These are phyloP conservation scores for Leccinum truebloodii DNA, from an alignment of 768 basidiomycete genomes.

Conservation along the genomic window DNA sequence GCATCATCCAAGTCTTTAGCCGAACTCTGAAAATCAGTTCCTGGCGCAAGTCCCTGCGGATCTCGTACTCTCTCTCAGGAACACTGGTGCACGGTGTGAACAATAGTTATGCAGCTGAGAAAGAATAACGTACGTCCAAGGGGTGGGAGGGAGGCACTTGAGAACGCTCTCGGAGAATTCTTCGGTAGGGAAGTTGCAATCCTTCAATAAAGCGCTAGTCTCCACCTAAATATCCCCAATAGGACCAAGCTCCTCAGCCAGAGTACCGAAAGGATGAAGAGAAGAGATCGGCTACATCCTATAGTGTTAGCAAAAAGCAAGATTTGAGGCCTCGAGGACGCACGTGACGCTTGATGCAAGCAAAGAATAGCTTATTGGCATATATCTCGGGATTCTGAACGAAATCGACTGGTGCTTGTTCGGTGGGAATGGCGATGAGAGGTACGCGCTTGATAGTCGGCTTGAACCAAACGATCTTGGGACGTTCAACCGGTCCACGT, in stretches of 20 bases:
- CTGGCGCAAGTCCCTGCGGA: conserved; percentile 83
- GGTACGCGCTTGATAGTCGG: conserved; percentile 99
- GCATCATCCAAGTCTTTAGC: conserved; percentile 97
- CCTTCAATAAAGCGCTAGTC: conserved; percentile 94
- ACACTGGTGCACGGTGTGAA: conserved; percentile 48
- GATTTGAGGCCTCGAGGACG: conserved; percentile 33
- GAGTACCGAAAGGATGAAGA: conserved; percentile 96
- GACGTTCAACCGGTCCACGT: conserved; percentile 78
- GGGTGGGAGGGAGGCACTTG: conserved; percentile 76
- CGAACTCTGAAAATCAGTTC: conserved; percentile 80
- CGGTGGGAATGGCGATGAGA: conserved; percentile 97
- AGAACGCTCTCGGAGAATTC: conserved; percentile 94
- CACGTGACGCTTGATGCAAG: conserved; percentile 98
- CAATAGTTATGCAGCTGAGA: neutral
- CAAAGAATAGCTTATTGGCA: conserved; percentile 89
- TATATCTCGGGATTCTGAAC: conserved; percentile 93
- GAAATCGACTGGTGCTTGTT: conserved; percentile 96
- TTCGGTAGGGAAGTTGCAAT: conserved; percentile 98
- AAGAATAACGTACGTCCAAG: conserved; percentile 72
- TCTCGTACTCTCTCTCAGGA: conserved; percentile 85
- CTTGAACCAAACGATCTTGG: conserved; percentile 99
- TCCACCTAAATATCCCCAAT: conserved; percentile 99
- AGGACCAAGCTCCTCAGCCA: conserved; percentile 96
- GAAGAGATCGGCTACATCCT: conserved; percentile 80
- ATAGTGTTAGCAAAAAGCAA: conserved; percentile 20